Evolutionary conservation across 106 monocot genomes (phyloP).

Genomic region (Apostasia shenzhenica): DNA sequence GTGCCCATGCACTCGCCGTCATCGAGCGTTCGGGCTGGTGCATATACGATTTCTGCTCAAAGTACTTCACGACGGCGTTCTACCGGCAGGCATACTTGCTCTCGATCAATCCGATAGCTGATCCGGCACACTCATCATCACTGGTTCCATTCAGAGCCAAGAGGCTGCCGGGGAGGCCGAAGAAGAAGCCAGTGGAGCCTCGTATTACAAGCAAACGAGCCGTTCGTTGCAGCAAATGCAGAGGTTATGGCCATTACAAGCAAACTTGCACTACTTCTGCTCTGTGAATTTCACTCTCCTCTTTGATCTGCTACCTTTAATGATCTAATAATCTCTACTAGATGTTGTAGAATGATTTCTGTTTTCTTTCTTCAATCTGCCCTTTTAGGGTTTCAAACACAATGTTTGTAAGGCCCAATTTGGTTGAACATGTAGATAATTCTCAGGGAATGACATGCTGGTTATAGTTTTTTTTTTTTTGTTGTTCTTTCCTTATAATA

Average conservation of each 20-base stretch:
- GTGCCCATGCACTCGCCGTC: conserved; percentile 77
- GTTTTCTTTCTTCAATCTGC: too few relatives aligned
- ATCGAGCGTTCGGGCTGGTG: conserved; percentile 40
- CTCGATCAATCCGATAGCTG: conserved; percentile 77
- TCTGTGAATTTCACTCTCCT: neutral
- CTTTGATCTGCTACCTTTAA: too few relatives aligned
- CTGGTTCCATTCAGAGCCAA: conserved; percentile 42
- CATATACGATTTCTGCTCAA: conserved; percentile 62
- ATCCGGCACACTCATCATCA: conserved; percentile 22
- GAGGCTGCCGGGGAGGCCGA: conserved; percentile 64
- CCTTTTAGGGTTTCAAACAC: too few relatives aligned
- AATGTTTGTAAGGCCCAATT: too few relatives aligned
- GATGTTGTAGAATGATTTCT: too few relatives aligned
- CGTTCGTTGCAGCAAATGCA: conserved; percentile 77
- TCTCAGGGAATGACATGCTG: too few relatives aligned
- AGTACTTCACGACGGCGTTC: conserved; percentile 63
- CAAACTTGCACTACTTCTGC: conserved; percentile 59
- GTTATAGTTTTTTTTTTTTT: too few relatives aligned
- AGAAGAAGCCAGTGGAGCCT: conserved; percentile 70
- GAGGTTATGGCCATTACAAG: conserved; percentile 82
- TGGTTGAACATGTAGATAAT: too few relatives aligned
- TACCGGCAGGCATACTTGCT: conserved; percentile 64
- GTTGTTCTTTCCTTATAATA: too few relatives aligned
- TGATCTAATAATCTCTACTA: too few relatives aligned
- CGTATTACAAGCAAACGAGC: conserved; percentile 61